Base-by-base conservation (phyloP, 176 grass and related monocot genomes). In the Tillandsia leiboldiana region DNA sequence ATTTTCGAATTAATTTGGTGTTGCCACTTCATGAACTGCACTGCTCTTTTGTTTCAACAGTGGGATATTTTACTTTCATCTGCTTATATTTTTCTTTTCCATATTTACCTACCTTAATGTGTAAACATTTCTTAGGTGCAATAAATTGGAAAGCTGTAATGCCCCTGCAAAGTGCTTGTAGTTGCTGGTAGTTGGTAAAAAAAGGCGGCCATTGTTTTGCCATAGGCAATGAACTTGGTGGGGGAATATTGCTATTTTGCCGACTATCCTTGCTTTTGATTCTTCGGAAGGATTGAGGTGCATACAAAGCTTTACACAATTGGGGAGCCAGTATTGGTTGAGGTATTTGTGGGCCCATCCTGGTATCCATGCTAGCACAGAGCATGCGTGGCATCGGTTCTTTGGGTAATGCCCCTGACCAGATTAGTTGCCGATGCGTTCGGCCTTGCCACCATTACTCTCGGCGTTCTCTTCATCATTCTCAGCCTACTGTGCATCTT, bases 361-460 rank as follows among this genome's bases (percentile, higher is more conserved):
- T 84, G 84, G 81, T 84, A 42, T 87, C 79, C 22, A 87, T 87
- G 79, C 91, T 75, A 84, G 87, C 77, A 74, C 85, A 87, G 88
- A 97, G 93, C 81, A 97, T 97, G 93, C 86, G 89, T 87, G 86
- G 81, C 81, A 88, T 79, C 85, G 73, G 83, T 87, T 51, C 85
- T 85, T 87, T 82, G 80, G 89, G 83, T 92, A 84, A 97, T 97
- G 93, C 89, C 84, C 92, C 85, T 80, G 88, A 88, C 80, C 86
- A 90, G 79, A 83, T 73, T 75, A 81, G 82, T 77, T 81, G 79
- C 89, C 86, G 93, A 97, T 85, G 71, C 79, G 76, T 83, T 97
- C 89, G 90, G 89, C 90, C 82, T 84, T 79, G 69, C 78, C 48
- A 92, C 93, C 72, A 86, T 92, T 63, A 64, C 61, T 76, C 81